These are phyloP conservation scores for Mytilinidion resinicola DNA, from an alignment of 495 filamentous ascomycete species.

Conservation along the genomic window DNA sequence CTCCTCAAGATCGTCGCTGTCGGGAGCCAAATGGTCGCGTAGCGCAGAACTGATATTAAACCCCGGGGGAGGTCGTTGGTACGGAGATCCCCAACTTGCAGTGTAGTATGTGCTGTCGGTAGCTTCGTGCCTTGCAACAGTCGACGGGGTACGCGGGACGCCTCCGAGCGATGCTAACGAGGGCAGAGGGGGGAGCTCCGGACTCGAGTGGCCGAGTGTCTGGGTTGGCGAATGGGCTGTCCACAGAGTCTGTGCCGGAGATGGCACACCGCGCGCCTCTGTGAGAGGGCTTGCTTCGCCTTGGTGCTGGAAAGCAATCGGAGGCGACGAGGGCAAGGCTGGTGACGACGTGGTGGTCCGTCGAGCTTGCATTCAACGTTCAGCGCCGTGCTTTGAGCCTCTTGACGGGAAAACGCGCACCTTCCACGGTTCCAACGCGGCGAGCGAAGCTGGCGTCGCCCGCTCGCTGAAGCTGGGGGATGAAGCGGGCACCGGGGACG, in stretches of 20 bases:
- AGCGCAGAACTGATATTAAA: conserved; percentile 22
- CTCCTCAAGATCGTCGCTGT: conserved; percentile 33
- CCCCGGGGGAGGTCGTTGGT: conserved; percentile 28
- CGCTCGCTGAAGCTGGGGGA: conserved; percentile 2
- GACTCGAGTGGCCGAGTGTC: conserved; percentile 29
- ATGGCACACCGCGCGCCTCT: conserved; percentile 23
- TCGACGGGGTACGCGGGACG: conserved; percentile 22
- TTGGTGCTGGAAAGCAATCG: conserved; percentile 12
- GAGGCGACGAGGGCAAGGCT: conserved; percentile 26
- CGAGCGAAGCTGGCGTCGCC: conserved; percentile 11
- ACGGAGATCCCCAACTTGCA: conserved; percentile 40
- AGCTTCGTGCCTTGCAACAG: conserved; percentile 15
- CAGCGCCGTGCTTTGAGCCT: conserved; percentile 2
- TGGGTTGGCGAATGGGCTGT: conserved; percentile 28
- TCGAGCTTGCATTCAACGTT: conserved; percentile 32
- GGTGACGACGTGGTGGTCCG: conserved; percentile 21
- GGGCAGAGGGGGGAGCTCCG: conserved; percentile 29
- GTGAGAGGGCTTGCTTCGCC: conserved; percentile 16
- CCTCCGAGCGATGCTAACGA: conserved; percentile 18
- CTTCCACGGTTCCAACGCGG: conserved; percentile 15
- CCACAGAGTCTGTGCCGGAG: conserved; percentile 31
- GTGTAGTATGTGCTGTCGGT: conserved; percentile 35
- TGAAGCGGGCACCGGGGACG: conserved; percentile 3
- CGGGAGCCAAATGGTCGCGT: conserved; percentile 5
- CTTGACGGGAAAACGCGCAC: conserved; percentile 19